Evolutionary conservation across 2,329 filamentous ascomycete species (phyloP).

Genomic region (Pseudocercospora pini-densiflorae): DNA sequence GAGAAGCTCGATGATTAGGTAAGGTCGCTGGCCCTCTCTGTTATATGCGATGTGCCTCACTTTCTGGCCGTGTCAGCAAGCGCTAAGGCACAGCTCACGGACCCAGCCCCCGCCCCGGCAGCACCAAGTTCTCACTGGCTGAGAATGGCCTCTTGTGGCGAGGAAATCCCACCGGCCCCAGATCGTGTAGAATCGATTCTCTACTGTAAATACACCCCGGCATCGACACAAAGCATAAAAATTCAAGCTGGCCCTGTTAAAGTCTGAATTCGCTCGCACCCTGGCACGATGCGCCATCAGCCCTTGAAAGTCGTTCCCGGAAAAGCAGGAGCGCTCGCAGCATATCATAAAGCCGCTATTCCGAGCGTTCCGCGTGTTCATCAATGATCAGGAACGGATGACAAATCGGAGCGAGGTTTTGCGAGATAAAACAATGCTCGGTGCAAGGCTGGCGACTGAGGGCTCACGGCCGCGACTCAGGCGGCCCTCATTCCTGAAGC

Average conservation of each 20-base stretch:
- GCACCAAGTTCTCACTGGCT: not conserved
- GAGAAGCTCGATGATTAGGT: not conserved
- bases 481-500: too few relatives aligned
- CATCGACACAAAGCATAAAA: not conserved
- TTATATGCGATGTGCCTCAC: conserved; percentile 1
- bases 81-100: not conserved
- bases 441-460: too few relatives aligned
- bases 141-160: too few relatives aligned
- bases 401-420: not conserved
- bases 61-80: not conserved
- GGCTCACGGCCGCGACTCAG: too few relatives aligned
- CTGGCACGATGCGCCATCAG: not conserved
- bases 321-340: not conserved
- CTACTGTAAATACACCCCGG: not conserved
- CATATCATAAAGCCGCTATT: not conserved
- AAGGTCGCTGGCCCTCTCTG: not conserved
- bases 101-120: not conserved
- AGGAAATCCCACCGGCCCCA: not conserved
- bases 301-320: not conserved
- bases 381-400: not conserved
- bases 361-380: not conserved
- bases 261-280: not conserved
- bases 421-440: not conserved
- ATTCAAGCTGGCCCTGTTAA: not conserved
- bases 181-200: too few relatives aligned